Conservation (phyloP, 306 rosid species). For the Albizia julibrissin region DNA sequence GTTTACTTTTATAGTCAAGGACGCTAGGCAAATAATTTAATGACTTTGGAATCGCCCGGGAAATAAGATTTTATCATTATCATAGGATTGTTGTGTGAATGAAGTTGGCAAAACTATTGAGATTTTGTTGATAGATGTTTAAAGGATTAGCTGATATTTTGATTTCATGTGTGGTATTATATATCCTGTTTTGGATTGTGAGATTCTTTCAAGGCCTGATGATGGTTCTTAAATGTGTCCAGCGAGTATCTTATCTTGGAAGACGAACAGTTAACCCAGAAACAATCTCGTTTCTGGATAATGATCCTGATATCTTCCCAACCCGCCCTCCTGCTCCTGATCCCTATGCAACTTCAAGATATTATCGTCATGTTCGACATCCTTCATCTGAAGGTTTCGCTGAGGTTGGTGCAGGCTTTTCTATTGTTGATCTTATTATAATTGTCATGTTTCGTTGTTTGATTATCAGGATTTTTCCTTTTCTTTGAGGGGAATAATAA, state of each 20-base stretch:
- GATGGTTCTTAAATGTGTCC: conserved; percentile 40
- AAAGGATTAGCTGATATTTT: background rate
- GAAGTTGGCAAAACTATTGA: conserved; percentile 2
- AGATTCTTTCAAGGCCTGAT: conserved; percentile 10
- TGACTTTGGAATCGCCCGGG: conserved; percentile 33
- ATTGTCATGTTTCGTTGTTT: background rate
- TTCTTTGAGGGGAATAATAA: background rate
- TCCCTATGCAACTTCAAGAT: conserved; percentile 52
- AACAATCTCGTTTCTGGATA: conserved; percentile 55
- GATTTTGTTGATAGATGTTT: background rate
- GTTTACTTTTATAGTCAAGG: conserved; percentile 9
- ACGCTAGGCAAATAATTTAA: conserved; percentile 9
- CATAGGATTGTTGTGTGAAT: conserved; percentile 5
- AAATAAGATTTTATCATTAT: background rate
- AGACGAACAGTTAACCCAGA: conserved; percentile 63
- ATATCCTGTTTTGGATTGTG: conserved; percentile 23
- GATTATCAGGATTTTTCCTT: background rate
- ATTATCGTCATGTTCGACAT: conserved; percentile 60
- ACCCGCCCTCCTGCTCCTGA: conserved; percentile 52
- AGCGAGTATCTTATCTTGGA: conserved; percentile 70
- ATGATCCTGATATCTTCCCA: conserved; percentile 58
- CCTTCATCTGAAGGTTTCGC: conserved; percentile 72
- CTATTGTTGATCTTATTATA: background rate
- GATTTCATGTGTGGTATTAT: background rate
- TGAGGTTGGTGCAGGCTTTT: conserved; percentile 52